A percentile compares a stretch with the other conserved stretches of the same genome.
These are phyloP conservation scores for Lasiodiplodia sp. DNA, from an alignment of 2,329 filamentous ascomycete species.

Conservation along the genomic window DNA sequence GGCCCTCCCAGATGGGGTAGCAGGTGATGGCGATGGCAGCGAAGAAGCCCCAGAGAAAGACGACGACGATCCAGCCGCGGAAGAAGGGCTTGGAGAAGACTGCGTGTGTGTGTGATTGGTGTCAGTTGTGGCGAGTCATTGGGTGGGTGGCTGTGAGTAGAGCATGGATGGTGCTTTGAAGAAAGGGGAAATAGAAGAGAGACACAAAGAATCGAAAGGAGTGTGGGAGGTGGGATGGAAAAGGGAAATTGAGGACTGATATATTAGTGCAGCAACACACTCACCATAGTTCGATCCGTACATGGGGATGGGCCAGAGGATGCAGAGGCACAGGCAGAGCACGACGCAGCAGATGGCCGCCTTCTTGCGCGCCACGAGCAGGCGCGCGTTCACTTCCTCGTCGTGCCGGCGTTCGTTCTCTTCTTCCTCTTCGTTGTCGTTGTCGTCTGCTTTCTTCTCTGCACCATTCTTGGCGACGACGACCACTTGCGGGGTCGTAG, in stretches of 20 bases:
- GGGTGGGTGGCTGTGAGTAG: too few relatives aligned
- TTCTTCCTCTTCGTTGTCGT: not conserved
- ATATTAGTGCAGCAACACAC: not conserved
- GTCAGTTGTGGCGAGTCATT: not conserved
- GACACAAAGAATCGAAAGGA: too few relatives aligned
- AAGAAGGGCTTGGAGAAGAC: constrained; percentile 30
- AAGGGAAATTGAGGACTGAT: not conserved
- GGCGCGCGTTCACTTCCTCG: not conserved
- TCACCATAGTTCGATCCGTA: constrained; percentile 58
- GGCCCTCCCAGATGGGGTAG: constrained; percentile 29
- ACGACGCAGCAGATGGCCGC: constrained; percentile 18
- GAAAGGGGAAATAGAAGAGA: not conserved
- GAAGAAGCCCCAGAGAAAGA: constrained; percentile 30
- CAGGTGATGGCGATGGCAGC: constrained; percentile 27
- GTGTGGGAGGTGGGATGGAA: not conserved
- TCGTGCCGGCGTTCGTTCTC: not conserved
- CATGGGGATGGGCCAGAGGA: constrained; percentile 64
- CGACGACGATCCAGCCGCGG: constrained; percentile 30
- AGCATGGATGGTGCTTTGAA: not conserved
- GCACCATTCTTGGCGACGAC: not conserved
- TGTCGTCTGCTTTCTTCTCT: not conserved
- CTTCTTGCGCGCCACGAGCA: constrained; percentile 23
- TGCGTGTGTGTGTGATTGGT: too few relatives aligned
- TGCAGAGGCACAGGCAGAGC: constrained; percentile 25
- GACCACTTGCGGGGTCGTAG: not conserved